Percentiles rank a stretch among this genome's conserved stretches.
phyloP scores from a whole-genome alignment of 345 rosid genomes.

The Populus pruinosa region DNA sequence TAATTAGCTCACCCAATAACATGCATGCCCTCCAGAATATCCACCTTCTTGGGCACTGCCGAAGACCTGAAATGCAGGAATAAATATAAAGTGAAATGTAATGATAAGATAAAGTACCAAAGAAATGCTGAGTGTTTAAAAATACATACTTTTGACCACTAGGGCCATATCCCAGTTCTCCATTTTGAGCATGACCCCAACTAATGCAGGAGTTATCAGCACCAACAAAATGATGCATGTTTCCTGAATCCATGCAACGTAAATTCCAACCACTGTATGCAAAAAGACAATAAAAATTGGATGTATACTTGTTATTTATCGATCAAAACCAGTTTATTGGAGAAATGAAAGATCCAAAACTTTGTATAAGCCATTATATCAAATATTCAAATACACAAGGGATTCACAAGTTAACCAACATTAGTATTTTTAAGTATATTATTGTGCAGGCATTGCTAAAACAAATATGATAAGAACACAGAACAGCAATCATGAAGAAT shows the following conservation, averaged over 20 bases:
- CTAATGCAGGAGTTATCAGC: conserved; percentile 97
- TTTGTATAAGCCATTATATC: neutral
- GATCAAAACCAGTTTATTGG: neutral
- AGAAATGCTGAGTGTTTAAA: neutral
- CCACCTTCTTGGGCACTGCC: conserved; percentile 90
- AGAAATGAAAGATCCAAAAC: neutral
- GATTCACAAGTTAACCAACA: neutral
- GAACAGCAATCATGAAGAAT: neutral
- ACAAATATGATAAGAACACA: neutral
- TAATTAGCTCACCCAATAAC: conserved; percentile 56
- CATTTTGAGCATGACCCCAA: conserved; percentile 94
- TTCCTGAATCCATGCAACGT: conserved; percentile 98
- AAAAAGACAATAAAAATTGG: neutral
- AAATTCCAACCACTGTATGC: conserved; percentile 85
- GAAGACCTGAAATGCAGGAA: conserved; percentile 64
- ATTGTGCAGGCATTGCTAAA: neutral
- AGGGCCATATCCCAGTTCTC: conserved; percentile 98
- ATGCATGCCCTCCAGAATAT: conserved; percentile 85
- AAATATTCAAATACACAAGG: neutral
- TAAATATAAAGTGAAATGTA: conserved; percentile 5
- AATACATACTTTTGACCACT: conserved; percentile 72
- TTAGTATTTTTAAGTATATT: neutral
- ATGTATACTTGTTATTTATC: neutral
- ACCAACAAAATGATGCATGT: conserved; percentile 95
- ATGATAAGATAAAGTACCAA: neutral